phyloP scores from a whole-genome alignment of 805 yeast genomes.

The Scheffersomyces amazonensis region DNA sequence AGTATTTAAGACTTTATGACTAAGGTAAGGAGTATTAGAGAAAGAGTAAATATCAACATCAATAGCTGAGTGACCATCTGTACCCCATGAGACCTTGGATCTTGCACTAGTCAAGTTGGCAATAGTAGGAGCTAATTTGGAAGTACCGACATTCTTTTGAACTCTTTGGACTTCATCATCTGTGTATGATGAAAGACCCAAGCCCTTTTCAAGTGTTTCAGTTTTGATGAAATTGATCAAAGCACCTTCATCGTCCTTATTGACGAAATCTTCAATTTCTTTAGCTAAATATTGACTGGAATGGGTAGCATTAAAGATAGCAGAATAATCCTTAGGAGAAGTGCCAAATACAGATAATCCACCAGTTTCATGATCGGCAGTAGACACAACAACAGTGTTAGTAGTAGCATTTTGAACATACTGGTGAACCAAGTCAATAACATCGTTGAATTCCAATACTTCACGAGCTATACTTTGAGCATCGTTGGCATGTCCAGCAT shows the following conservation, averaged over 20 bases:
- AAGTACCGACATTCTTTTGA: conserved; percentile 1
- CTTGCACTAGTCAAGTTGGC: conserved; percentile 60
- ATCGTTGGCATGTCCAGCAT: conserved; percentile 91
- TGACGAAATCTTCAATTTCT: conserved; percentile 38
- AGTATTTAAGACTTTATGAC: conserved; percentile 26
- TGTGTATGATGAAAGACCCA: conserved; percentile 59
- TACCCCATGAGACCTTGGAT: conserved; percentile 85
- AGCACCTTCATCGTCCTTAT: conserved; percentile 9
- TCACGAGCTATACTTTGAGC: conserved; percentile 93
- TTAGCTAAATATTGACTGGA: conserved; percentile 69
- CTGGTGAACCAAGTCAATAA: conserved; percentile 67
- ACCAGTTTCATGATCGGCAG: conserved; percentile 95
- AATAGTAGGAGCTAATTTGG: conserved; percentile 1
- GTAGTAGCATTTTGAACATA: conserved; percentile 65
- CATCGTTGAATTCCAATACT: conserved; percentile 80
- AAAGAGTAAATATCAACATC: conserved; percentile 85
- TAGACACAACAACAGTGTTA: conserved; percentile 76
- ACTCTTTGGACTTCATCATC: conserved; percentile 39
- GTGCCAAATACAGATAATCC: conserved; percentile 82
- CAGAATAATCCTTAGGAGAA: conserved; percentile 49
- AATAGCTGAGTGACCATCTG: conserved; percentile 89
- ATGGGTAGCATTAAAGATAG: conserved; percentile 60
- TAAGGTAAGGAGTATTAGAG: conserved; percentile 49
- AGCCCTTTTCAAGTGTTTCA: conserved; percentile 51
- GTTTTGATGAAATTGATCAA: conserved; percentile 43